Percentiles rank a stretch among this genome's conserved stretches.
Conservation (phyloP, 192 early-diverging fungal species). For the Umbelopsis ramanniana region DNA sequence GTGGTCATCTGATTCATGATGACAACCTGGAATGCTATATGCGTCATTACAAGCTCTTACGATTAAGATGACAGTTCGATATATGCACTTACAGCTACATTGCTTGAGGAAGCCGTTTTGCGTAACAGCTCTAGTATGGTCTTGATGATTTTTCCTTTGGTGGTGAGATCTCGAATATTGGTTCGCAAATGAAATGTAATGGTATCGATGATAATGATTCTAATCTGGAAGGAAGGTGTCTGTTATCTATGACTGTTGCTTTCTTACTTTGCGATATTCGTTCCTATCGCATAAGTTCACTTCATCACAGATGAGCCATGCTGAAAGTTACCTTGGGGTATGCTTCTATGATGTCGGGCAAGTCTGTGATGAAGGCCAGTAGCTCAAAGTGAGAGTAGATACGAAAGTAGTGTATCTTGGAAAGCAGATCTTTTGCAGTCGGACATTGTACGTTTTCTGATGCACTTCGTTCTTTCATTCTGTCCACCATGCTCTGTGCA, state of each 20-base stretch:
- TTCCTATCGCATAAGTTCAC: not conserved
- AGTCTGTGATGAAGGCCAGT: not conserved
- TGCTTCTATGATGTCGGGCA: not conserved
- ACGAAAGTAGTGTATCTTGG: slow-evolving; percentile 7
- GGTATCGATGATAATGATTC: slow-evolving; percentile 7
- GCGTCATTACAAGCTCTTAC: not conserved
- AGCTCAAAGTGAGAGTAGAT: slow-evolving; percentile 2
- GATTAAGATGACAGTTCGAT: not conserved
- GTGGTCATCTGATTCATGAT: slow-evolving; percentile 18
- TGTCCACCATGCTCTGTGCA: not conserved
- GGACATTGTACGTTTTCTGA: not conserved
- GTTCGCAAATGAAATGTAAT: slow-evolving; percentile 15
- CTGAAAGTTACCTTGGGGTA: slow-evolving; percentile 11
- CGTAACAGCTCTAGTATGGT: slow-evolving; percentile 8
- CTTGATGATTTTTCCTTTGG: slow-evolving; percentile 19
- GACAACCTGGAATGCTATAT: not conserved
- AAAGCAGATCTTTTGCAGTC: not conserved
- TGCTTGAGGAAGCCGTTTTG: not conserved
- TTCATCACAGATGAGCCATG: not conserved
- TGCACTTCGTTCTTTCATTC: not conserved
- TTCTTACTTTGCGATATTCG: not conserved
- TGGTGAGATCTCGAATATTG: slow-evolving; percentile 1
- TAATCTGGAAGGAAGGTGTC: not conserved
- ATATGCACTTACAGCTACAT: slow-evolving; percentile 2
- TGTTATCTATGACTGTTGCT: not conserved